Percentiles rank a stretch among this genome's conserved stretches.
Conservation (phyloP, 2,329 filamentous ascomycete species). For the Diaporthe humulicola region DNA sequence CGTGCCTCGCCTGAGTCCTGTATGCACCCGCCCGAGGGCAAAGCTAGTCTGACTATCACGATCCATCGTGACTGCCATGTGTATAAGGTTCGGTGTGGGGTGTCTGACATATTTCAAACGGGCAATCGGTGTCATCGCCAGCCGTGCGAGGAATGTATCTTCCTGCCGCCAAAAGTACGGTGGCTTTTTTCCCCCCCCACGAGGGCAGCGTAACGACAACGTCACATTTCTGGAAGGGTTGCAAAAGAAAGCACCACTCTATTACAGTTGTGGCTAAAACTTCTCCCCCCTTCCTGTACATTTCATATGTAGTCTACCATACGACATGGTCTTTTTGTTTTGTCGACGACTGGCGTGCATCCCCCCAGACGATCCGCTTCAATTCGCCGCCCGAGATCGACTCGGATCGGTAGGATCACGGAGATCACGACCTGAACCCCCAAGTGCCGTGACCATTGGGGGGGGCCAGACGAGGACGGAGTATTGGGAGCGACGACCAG, state of each 20-base stretch:
- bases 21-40: not conserved
- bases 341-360: not conserved
- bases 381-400: constrained; percentile 24
- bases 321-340: not conserved
- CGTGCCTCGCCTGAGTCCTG: not conserved
- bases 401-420: constrained; percentile 31
- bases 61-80: not conserved
- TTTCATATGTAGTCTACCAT: too few relatives aligned
- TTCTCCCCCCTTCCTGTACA: not conserved
- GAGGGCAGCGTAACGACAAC: not conserved
- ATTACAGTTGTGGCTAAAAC: not conserved
- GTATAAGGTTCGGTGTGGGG: constrained; percentile 1
- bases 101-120: constrained; percentile 2
- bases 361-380: constrained; percentile 15
- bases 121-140: not conserved
- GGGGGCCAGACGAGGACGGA: not conserved
- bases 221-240: not conserved
- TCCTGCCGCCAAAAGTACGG: not conserved
- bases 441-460: constrained; percentile 13
- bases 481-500: not conserved
- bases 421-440: constrained; percentile 6
- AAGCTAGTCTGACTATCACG: not conserved
- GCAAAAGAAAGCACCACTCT: not conserved
- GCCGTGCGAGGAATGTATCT: not conserved
- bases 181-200: not conserved